phyloP scores from a whole-genome alignment of 495 filamentous ascomycete species.

The Talaromyces nanjingensis region DNA sequence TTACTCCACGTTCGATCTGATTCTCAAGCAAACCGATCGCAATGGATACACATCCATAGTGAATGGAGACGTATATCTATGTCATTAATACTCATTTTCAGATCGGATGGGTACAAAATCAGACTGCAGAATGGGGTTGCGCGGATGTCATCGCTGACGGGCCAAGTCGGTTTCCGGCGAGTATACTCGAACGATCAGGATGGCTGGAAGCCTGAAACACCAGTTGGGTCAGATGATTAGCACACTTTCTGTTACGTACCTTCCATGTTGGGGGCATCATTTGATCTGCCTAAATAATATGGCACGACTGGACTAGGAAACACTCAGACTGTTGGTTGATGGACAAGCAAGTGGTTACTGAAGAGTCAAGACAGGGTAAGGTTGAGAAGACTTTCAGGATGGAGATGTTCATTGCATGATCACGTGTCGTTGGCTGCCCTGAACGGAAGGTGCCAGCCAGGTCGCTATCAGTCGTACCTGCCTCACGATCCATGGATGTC shows the following conservation, averaged over 20 bases:
- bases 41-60: background rate
- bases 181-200: background rate
- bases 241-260: background rate
- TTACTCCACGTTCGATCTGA: background rate
- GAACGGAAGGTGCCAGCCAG: background rate
- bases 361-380: background rate
- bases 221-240: background rate
- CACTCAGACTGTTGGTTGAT: background rate
- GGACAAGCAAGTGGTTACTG: background rate
- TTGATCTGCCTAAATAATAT: background rate
- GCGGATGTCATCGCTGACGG: background rate
- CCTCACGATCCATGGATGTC: background rate
- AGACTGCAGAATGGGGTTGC: background rate
- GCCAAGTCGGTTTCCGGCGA: background rate
- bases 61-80: background rate
- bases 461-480: background rate
- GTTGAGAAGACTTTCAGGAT: background rate
- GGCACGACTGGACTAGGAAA: background rate
- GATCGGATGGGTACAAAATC: background rate
- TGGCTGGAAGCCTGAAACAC: background rate
- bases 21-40: background rate
- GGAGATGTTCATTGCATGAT: background rate
- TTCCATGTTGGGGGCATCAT: background rate
- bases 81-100: background rate
- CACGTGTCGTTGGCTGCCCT: background rate